A percentile compares a stretch with the other conserved stretches of the same genome.
phyloP scores from a whole-genome alignment of 139 green algal species.

The Marvania coccoides region DNA sequence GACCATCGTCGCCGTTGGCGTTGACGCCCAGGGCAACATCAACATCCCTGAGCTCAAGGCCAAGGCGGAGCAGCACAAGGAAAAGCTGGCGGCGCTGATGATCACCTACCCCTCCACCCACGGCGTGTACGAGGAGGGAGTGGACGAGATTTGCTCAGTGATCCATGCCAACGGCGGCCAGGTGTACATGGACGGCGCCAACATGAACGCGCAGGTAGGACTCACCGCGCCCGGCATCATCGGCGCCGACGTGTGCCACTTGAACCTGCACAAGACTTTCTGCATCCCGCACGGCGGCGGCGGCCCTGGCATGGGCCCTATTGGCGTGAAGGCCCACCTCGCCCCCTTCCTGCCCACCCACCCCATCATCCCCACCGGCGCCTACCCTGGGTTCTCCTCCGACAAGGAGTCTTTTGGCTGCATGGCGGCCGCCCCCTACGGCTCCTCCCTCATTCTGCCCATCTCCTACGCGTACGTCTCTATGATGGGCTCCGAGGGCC shows the following conservation, averaged over 20 bases:
- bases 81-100: slow-evolving; percentile 96
- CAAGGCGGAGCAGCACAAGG: slow-evolving; percentile 79
- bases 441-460: slow-evolving; percentile 94
- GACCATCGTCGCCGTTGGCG: slow-evolving; percentile 85
- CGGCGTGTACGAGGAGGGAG: slow-evolving; percentile 96
- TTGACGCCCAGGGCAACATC: slow-evolving; percentile 84
- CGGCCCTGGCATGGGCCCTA: slow-evolving; percentile 82
- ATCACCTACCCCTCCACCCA: slow-evolving; percentile 98
- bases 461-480: slow-evolving; percentile 98
- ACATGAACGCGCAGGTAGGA: slow-evolving; percentile 99
- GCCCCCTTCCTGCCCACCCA: slow-evolving; percentile 94
- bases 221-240: slow-evolving; percentile 95
- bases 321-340: slow-evolving; percentile 94
- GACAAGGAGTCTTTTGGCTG: slow-evolving; percentile 77
- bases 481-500: slow-evolving; percentile 92
- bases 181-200: slow-evolving; percentile 99
- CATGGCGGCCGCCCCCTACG: slow-evolving; percentile 91
- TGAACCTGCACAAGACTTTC: slow-evolving; percentile 99
- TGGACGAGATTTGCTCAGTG: slow-evolving; percentile 93
- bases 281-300: slow-evolving; percentile 98
- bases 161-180: slow-evolving; percentile 89
- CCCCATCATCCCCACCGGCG: slow-evolving; percentile 83
- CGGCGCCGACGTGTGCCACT: slow-evolving; percentile 97
- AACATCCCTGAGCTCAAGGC: slow-evolving; percentile 85
- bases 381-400: slow-evolving; percentile 36